Evolutionary conservation across 306 rosid genomes (phyloP).

Genomic region (Malus sieversii): DNA sequence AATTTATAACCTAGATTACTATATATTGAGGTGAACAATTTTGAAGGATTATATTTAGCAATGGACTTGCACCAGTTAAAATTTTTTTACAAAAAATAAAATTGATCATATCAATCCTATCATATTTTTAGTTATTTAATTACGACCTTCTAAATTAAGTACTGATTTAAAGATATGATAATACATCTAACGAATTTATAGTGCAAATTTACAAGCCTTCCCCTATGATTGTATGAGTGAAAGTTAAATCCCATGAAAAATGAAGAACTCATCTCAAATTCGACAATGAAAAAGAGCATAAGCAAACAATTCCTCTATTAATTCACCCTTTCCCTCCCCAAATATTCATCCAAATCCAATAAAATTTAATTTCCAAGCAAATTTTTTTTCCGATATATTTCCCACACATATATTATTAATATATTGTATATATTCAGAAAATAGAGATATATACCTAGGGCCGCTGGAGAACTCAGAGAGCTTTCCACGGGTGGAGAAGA

Average conservation of each 20-base stretch:
- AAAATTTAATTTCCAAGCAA: background rate
- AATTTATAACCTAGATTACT: too few relatives aligned
- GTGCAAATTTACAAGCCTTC: background rate
- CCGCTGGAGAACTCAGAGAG: conserved; percentile 77
- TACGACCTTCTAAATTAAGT: background rate
- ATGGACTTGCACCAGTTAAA: too few relatives aligned
- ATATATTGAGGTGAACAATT: too few relatives aligned
- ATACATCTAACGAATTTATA: background rate
- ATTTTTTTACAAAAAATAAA: too few relatives aligned
- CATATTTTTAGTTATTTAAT: too few relatives aligned
- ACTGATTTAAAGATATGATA: background rate
- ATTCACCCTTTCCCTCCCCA: background rate
- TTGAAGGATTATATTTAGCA: too few relatives aligned
- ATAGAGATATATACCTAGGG: conserved; percentile 25
- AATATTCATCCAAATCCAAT: background rate
- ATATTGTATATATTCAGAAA: background rate
- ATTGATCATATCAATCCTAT: background rate
- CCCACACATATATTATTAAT: too few relatives aligned
- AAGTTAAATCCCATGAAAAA: background rate
- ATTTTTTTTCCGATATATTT: background rate
- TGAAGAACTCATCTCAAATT: background rate
- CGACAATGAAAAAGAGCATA: background rate
- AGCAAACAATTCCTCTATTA: background rate
- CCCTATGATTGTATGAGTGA: background rate
- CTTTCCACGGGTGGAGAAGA: conserved; percentile 72